A percentile compares a stretch with the other conserved stretches of the same genome.
Conservation (phyloP, 768 basidiomycete species). For the Fomitopsis pulvina region DNA sequence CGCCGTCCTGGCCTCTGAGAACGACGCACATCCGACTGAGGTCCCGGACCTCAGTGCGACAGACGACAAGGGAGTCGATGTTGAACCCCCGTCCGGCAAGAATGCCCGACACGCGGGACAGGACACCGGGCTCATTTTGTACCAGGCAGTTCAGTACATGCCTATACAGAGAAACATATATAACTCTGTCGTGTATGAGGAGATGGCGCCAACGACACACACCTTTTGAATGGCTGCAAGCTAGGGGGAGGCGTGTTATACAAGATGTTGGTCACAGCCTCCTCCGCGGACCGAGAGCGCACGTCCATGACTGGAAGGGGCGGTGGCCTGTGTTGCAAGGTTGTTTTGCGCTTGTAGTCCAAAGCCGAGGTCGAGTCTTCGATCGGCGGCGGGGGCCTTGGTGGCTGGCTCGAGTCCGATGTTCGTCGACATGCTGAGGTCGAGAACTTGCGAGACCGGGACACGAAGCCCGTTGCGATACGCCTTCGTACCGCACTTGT, state of each 20-base stretch:
- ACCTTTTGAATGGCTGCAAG: constrained; percentile 91
- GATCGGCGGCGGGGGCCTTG: constrained; percentile 70
- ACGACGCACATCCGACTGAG: constrained; percentile 98
- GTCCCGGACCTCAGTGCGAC: constrained; percentile 95
- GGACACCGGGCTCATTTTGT: constrained; percentile 99
- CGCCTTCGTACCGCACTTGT: constrained; percentile 10
- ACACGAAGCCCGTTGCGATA: not conserved
- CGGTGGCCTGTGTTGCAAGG: constrained; percentile 67
- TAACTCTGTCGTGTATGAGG: not conserved
- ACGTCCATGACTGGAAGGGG: constrained; percentile 81
- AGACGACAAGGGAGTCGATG: constrained; percentile 97
- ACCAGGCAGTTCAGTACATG: constrained; percentile 97
- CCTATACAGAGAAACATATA: constrained; percentile 32
- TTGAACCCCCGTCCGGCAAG: constrained; percentile 97
- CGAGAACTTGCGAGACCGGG: constrained; percentile 10
- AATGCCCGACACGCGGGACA: constrained; percentile 96
- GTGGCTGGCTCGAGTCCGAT: constrained; percentile 14
- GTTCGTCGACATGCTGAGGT: constrained; percentile 11
- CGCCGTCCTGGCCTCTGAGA: constrained; percentile 92
- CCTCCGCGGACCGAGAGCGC: constrained; percentile 81
- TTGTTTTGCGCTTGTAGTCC: constrained; percentile 90
- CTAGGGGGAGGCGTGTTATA: constrained; percentile 95
- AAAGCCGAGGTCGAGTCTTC: constrained; percentile 93
- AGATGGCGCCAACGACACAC: constrained; percentile 17
- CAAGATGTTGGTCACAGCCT: constrained; percentile 95